Evolutionary conservation across 495 filamentous ascomycete genomes (phyloP), one percentile per base, ranked within the genome.

Genomic region (Penicillium goetzii): DNA sequence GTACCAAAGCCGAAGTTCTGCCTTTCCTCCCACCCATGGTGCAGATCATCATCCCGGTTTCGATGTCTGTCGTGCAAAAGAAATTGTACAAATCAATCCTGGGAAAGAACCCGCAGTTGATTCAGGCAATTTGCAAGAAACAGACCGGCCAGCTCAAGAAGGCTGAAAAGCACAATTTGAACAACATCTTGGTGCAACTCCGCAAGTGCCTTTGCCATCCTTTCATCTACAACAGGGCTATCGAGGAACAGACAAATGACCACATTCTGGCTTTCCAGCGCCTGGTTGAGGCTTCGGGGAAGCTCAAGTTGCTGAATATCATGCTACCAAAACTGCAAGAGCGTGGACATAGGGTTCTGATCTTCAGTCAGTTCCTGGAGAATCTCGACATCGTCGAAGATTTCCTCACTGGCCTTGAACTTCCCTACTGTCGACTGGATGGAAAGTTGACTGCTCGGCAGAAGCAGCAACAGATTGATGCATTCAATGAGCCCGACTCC

Each of bases 191-290:
- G 28, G 92, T 97, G 86, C 94, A 98, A 73, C 84, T 99, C 14
- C 89, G 95, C 2, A 97, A 97, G 72, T 96, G 92, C 64, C 83
- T 99, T 8, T 94, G 93, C 63, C 95, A 99, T 75, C 96, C 95
- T 2, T 99, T 97, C 69, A 86, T 97, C 30, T 99, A 97, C 79
- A 97, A 86, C 74, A 74, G 80, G 49, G 87, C 88, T 2, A 96
- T 99, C 57, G 95, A 99, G 73, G 96, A 99, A 69, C 85, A 84
- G 26, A 85, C 74, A 1, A 67, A 78, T 2, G 78, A 83, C 41
- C 64, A 78, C 0, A 78, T 74, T 23, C 72, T 84, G 5, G 84
- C 87, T 28, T 88, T 90, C 62, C 86, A 88, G 3, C 96, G 94
- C 62, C 81, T 99, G 21, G 84, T 99, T 6, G 92, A 96, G 69